These are phyloP conservation scores for Chaetomium sp. DNA, from an alignment of 2,329 filamentous ascomycete species.

Conservation along the genomic window DNA sequence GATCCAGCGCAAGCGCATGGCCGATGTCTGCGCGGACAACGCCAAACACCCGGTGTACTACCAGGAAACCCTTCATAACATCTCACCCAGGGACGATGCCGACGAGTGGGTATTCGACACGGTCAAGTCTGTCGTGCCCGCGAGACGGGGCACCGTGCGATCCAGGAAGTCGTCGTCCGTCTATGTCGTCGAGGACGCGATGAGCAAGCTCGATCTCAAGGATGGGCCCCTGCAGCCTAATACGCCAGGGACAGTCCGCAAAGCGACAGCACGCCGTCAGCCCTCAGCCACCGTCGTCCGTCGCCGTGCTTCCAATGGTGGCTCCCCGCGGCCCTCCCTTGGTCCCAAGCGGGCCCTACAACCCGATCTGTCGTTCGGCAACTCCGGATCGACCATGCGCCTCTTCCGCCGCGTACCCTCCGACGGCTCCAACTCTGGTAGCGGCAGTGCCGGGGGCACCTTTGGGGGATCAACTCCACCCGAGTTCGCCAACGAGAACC, in stretches of 20 bases:
- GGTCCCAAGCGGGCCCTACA: conserved; percentile 71
- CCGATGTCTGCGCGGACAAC: conserved; percentile 65
- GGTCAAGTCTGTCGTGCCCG: conserved; percentile 61
- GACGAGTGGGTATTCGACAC: conserved; percentile 97
- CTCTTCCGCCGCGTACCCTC: conserved; percentile 83
- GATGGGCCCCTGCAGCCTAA: conserved; percentile 53
- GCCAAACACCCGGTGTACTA: conserved; percentile 76
- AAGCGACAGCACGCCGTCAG: conserved; percentile 45
- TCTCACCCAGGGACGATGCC: conserved; percentile 60
- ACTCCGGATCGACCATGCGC: conserved; percentile 83
- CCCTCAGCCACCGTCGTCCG: conserved; percentile 31
- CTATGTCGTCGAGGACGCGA: conserved; percentile 52
- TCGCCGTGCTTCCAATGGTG: conserved; percentile 29
- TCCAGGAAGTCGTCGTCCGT: conserved; percentile 52
- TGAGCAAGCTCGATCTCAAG: conserved; percentile 55
- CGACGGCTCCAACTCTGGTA: conserved; percentile 48
- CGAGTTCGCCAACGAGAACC: conserved; percentile 56
- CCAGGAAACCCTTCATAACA: conserved; percentile 78
- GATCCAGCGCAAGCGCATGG: conserved; percentile 74
- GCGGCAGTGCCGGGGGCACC: conserved; percentile 22
- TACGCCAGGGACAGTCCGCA: conserved; percentile 55
- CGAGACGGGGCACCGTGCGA: conserved; percentile 48
- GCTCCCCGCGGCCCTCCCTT: conserved; percentile 37
- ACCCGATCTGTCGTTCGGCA: conserved; percentile 88
- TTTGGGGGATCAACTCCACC: conserved; percentile 25